These are phyloP conservation scores for Phytophthora ramorum DNA, from an alignment of 352 stramenopile genomes.

Conservation along the genomic window DNA sequence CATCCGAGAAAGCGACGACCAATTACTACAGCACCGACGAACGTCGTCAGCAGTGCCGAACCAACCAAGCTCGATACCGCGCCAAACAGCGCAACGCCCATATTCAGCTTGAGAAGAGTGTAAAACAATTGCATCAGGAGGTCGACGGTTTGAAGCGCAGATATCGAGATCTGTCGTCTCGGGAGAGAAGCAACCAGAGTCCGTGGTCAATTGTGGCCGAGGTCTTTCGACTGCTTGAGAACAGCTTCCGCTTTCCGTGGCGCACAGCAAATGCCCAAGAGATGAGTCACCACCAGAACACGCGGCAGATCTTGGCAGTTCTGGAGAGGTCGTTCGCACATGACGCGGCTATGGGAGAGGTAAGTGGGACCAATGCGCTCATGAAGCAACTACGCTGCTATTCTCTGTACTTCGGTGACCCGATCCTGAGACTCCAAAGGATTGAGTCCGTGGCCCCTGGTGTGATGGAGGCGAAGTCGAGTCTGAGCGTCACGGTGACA, in stretches of 20 bases:
- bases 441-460: constrained; percentile 16
- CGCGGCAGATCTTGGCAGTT: too few relatives aligned
- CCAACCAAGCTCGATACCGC: constrained; percentile 40
- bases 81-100: constrained; percentile 18
- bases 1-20: neutral
- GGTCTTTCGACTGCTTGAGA: too few relatives aligned
- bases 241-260: too few relatives aligned
- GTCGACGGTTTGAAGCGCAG: constrained; percentile 17
- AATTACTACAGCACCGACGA: constrained; percentile 4
- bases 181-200: constrained; percentile 27
- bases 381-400: constrained; percentile 24
- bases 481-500: constrained; percentile 27
- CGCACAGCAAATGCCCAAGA: too few relatives aligned
- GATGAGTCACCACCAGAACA: too few relatives aligned
- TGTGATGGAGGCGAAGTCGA: constrained; percentile 23
- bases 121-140: constrained; percentile 22
- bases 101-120: constrained; percentile 15
- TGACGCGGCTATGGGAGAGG: constrained; percentile 22
- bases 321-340: constrained; percentile 19
- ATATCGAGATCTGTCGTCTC: constrained; percentile 25
- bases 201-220: too few relatives aligned
- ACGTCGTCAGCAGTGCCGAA: constrained; percentile 30
- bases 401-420: constrained; percentile 20
- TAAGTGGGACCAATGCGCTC: constrained; percentile 7
- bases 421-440: constrained; percentile 15